These are phyloP conservation scores for Penicillium dipodomyicola DNA, from an alignment of 495 filamentous ascomycete genomes.

Conservation along the genomic window DNA sequence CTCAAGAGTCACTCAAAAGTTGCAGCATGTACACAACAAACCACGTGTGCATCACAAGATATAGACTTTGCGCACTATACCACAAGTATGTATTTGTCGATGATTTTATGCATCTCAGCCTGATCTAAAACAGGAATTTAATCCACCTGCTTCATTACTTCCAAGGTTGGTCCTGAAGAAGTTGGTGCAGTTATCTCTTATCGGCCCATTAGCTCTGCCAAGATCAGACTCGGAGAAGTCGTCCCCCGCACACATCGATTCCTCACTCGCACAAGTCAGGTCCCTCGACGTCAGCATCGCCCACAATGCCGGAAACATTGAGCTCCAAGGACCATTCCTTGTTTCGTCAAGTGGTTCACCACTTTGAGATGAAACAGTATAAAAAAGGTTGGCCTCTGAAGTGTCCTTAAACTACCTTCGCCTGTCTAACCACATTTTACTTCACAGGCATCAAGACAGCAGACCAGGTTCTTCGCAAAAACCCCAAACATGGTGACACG, in stretches of 20 bases:
- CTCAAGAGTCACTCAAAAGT: not conserved
- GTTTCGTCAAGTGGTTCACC: constrained; percentile 89
- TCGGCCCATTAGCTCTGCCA: constrained; percentile 29
- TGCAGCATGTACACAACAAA: not conserved
- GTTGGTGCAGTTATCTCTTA: constrained; percentile 25
- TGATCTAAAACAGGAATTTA: not conserved
- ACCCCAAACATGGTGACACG: constrained; percentile 95
- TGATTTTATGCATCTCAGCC: not conserved
- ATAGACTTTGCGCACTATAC: not conserved
- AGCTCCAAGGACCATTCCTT: constrained; percentile 86
- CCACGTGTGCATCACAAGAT: not conserved
- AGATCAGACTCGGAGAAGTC: constrained; percentile 34
- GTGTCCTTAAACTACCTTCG: not conserved
- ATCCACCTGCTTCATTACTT: not conserved
- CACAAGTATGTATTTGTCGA: not conserved
- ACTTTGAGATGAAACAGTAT: constrained; percentile 98
- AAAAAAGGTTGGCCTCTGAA: constrained; percentile 67
- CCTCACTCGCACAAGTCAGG: constrained; percentile 39
- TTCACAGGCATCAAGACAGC: constrained; percentile 76
- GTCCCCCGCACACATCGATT: constrained; percentile 47
- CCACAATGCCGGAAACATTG: constrained; percentile 76
- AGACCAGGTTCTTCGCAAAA: constrained; percentile 90
- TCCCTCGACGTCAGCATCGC: constrained; percentile 29
- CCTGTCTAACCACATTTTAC: constrained; percentile 24
- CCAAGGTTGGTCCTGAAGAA: not conserved